A percentile compares a stretch with the other conserved stretches of the same genome.
phyloP scores from a whole-genome alignment of 2,329 filamentous ascomycete genomes.

The Xenosphaeropsis pyriputrescens region DNA sequence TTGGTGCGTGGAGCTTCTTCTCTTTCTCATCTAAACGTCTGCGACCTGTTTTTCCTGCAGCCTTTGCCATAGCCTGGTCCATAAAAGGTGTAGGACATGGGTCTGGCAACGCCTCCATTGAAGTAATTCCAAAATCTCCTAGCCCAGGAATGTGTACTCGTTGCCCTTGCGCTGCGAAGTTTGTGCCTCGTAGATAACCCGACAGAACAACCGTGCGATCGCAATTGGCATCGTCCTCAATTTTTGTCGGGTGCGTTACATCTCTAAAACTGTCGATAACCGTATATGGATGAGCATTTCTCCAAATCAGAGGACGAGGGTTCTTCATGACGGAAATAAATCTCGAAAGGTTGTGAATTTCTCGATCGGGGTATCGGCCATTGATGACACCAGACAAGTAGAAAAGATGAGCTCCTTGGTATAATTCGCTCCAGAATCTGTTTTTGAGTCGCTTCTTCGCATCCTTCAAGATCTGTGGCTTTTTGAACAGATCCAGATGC shows the following conservation, averaged over 20 bases:
- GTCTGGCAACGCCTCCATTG: conserved; percentile 79
- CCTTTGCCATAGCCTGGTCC: conserved; percentile 75
- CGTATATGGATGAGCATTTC: conserved; percentile 90
- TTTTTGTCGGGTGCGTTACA: conserved; percentile 80
- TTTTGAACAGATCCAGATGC: conserved; percentile 88
- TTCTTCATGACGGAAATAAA: conserved; percentile 99
- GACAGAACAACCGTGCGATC: conserved; percentile 85
- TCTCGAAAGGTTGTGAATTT: conserved; percentile 87
- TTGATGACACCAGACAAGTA: conserved; percentile 95
- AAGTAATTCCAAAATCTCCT: conserved; percentile 72
- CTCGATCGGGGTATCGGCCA: conserved; percentile 88
- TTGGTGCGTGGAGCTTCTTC: conserved; percentile 88
- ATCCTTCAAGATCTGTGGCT: conserved; percentile 79
- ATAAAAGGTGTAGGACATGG: conserved; percentile 89
- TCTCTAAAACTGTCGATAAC: conserved; percentile 91
- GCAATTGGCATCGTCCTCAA: conserved; percentile 79
- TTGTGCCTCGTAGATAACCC: conserved; percentile 87
- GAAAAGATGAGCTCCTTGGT: conserved; percentile 93
- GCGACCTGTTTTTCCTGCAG: conserved; percentile 66
- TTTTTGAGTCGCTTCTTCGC: conserved; percentile 96
- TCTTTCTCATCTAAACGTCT: conserved; percentile 88
- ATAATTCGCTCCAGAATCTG: conserved; percentile 90
- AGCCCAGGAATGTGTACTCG: conserved; percentile 85
- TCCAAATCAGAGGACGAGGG: conserved; percentile 86
- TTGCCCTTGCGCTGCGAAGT: conserved; percentile 75